phyloP scores from a whole-genome alignment of 306 rosid genomes.

The Abrus pulchellus region DNA sequence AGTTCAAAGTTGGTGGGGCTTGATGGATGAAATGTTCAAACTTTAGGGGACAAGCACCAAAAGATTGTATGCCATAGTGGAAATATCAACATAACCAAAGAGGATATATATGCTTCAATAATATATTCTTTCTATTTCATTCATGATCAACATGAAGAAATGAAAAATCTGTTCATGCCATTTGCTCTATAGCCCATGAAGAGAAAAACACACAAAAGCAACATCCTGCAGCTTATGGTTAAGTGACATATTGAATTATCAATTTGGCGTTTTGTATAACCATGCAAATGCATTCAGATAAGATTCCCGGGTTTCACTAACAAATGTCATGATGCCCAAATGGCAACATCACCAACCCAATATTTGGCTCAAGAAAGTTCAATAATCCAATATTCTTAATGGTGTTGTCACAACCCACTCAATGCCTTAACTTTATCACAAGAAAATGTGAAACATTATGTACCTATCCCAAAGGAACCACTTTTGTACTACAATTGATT shows the following conservation, averaged over 20 bases:
- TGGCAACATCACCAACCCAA: conserved; percentile 45
- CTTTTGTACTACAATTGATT: conserved; percentile 35
- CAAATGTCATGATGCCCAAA: conserved; percentile 42
- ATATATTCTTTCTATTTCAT: conserved; percentile 44
- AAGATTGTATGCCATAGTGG: conserved; percentile 51
- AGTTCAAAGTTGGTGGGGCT: conserved; percentile 46
- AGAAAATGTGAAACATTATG: conserved; percentile 38
- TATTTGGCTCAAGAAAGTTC: conserved; percentile 23
- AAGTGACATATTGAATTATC: conserved; percentile 21
- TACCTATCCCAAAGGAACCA: conserved; percentile 21
- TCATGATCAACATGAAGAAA: conserved; percentile 45
- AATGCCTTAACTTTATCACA: conserved; percentile 29
- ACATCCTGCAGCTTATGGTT: conserved; percentile 18
- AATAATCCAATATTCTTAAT: conserved; percentile 5
- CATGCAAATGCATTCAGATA: conserved; percentile 51
- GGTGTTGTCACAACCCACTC: conserved; percentile 23
- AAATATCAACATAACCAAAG: conserved; percentile 50
- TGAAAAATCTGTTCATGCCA: conserved; percentile 22
- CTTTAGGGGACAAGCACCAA: conserved; percentile 68
- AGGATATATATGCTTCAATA: conserved; percentile 48
- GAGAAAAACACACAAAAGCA: conserved; percentile 30
- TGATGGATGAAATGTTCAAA: conserved; percentile 57
- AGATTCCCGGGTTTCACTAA: conserved; percentile 48
- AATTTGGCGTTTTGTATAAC: conserved; percentile 38
- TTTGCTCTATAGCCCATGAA: conserved; percentile 54